Evolutionary conservation across 73 alveolate genomes (phyloP), one percentile per base, ranked within the genome.

Genomic region (Paramecium bursaria): DNA sequence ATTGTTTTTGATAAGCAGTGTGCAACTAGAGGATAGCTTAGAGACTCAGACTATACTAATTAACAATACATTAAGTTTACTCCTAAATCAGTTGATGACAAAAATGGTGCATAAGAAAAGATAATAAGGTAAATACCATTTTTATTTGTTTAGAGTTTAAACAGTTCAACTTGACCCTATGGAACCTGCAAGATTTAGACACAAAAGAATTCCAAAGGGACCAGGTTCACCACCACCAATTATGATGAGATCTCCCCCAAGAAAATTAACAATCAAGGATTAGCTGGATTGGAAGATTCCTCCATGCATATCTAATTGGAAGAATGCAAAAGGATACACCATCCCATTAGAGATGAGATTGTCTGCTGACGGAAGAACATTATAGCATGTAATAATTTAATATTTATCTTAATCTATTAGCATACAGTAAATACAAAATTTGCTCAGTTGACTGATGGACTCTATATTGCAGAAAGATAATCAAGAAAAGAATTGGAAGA

Each of bases 261-360:
- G 98, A 50, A 90, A 95, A 67, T 74, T 96, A 3, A 95, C 99
- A 1, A 76, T 86, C 26, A 88, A 97, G 89, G 99, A 98, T 75
- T 96, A 97, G 88, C 61, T 86, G 86, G 98, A 97, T 85, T 97
- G 99, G 99, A 98, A 98, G 92, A 94, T 98, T 52, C 99, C 99
- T 3, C 98, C 99, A 1, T 97, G 99, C 85, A 97, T 97, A 49
- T 93, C 98, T 26, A 97, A 97, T 88, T 96, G 99, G 97, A 97
- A 96, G 94, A 98, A 98, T 54, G 98, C 99, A 13, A 96, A 95
- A 91, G 99, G 99, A 4, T 95, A 95, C 93, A 98, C 99, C 31
- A 97, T 97, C 75, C 99, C 99, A 4, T 87, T 98, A 42, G 99
- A 98, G 88, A 98, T 97, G 99, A 87, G 99, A 52, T 91, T 97